Evolutionary conservation across 139 green algal species (phyloP), one percentile per base, ranked within the genome.

Genomic region (Coccomyxa sp.): DNA sequence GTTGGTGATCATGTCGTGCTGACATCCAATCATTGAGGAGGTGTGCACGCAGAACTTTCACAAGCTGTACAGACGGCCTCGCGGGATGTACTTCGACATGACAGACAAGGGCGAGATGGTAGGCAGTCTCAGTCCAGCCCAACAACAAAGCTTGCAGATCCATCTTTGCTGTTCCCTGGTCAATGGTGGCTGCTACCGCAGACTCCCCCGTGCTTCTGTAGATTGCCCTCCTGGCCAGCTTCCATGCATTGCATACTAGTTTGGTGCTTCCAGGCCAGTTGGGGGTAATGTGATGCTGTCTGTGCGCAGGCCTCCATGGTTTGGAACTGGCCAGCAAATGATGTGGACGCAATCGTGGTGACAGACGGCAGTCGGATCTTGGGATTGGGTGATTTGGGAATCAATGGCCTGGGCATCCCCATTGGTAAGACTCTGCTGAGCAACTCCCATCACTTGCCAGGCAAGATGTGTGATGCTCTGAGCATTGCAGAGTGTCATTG

Each of bases 71-170:
- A 82, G 90, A 16, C 86, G 93, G 16, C 89, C 94, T 0, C 86
- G 95, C 0, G 95, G 95, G 55, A 98, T 98, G 92, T 98, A 92
- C 90, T 98, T 98, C 87, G 87, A 72, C 35, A 82, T 84, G 1
- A 78, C 89, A 7, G 95, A 98, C 86, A 80, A 80, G 4, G 90
- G 89, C 0, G 81, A 95, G n/a, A 95, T 97, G 88, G 84, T 93
- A 77, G 31, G 83, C 14, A 36, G 6, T 35, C 31, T n/a, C n/a
- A n/a, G n/a, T n/a, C n/a, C n/a, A n/a, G n/a, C n/a, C 54, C 27
- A 69, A 22, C 18, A 72, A 14, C 14, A 29, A 18, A 41, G 54
- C 54, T n/a, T 68, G 54, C 54, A 73, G 68, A 73, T 9, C 4
- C 22, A 35, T 24, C 24, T 73, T 8, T 36, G 31, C 6, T 64